Evolutionary conservation across 345 rosid genomes (phyloP), one percentile per base, ranked within the genome.

Genomic region (Sisymbrium irio): DNA sequence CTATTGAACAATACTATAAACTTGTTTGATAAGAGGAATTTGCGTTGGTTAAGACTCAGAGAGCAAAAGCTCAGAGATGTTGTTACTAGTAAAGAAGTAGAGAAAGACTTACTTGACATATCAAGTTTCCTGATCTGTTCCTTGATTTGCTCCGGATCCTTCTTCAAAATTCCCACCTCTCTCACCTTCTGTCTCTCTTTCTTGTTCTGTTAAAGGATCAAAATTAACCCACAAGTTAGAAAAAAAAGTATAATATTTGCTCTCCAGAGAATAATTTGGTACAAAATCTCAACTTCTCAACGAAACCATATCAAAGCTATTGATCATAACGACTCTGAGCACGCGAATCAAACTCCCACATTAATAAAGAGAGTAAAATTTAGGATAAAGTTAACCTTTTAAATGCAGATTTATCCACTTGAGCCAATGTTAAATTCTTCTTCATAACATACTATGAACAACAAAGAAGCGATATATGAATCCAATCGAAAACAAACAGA

Each of bases 161-260:
- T 95, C 83, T 95, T 95, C 85, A 95, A 77, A 77, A 95, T 90
- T 39, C 98, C 99, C 40, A 92, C 99, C 77, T 95, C 99, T 76
- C 99, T 89, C 77, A 95, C 99, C 84, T 95, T 95, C 85, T 95
- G 89, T 32, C 98, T 86, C 74, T 95, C 98, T 67, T 90, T 95
- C 87, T 95, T 95, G 82, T 95, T 95, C 99, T 95, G 96, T 77
- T 50, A 36, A 50, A 68, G 1, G 49, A 64, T 12, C 59, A 65
- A 71, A 58, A 2, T 30, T 11, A 5, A 50, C 1, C 56, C 22
- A 50, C 11, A 49, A 49, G 55, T 49, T 19, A 9, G 9, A n/a
- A n/a, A n/a, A 9, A 22, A 22, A 47, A 18, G 20, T n/a, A 20
- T 20, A 49, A 50, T 22, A 42, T 30, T 44, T 19, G 9, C 12